Evolutionary conservation across 2,329 filamentous ascomycete genomes (phyloP).

Genomic region (Cladosporium phlei): DNA sequence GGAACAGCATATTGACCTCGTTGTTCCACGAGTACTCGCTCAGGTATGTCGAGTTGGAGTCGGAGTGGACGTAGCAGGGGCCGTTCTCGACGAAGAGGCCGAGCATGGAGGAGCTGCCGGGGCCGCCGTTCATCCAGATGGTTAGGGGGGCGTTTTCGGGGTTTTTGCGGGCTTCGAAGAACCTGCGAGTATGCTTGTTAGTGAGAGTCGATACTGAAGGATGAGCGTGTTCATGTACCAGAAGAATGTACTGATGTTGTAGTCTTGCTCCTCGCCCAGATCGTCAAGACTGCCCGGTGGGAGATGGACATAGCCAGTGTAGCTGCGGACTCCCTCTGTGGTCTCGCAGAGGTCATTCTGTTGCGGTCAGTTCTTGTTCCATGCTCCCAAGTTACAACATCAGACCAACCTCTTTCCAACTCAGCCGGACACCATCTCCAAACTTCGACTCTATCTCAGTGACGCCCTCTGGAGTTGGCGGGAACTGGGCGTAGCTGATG

Average conservation of each 20-base stretch:
- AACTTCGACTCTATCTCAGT: slow-evolving; percentile 40
- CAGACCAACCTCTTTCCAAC: slow-evolving; percentile 42
- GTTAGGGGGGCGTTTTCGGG: slow-evolving; percentile 51
- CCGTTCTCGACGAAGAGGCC: slow-evolving; percentile 48
- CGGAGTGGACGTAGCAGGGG: slow-evolving; percentile 51
- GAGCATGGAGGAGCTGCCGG: slow-evolving; percentile 49
- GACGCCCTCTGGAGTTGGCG: slow-evolving; percentile 38
- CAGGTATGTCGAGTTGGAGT: slow-evolving; percentile 46
- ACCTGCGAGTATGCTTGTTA: neutral
- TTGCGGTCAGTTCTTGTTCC: neutral
- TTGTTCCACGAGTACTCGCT: slow-evolving; percentile 62
- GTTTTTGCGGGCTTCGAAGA: slow-evolving; percentile 54
- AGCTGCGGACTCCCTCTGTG: slow-evolving; percentile 45
- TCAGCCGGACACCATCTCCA: slow-evolving; percentile 41
- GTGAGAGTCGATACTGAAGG: neutral
- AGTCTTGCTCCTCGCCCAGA: slow-evolving; percentile 22
- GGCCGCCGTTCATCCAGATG: slow-evolving; percentile 57
- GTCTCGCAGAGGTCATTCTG: slow-evolving; percentile 41
- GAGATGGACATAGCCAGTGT: slow-evolving; percentile 31
- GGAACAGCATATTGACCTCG: slow-evolving; percentile 53
- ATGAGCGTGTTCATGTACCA: slow-evolving; percentile 39
- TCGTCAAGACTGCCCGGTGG: slow-evolving; percentile 21
- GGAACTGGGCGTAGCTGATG: slow-evolving; percentile 29
- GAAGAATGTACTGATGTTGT: slow-evolving; percentile 45
- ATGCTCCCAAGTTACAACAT: neutral